Evolutionary conservation across 1,284 basidiomycete species (phyloP), one percentile per base, ranked within the genome.

Genomic region (Pyrrhoderma lamaoense): DNA sequence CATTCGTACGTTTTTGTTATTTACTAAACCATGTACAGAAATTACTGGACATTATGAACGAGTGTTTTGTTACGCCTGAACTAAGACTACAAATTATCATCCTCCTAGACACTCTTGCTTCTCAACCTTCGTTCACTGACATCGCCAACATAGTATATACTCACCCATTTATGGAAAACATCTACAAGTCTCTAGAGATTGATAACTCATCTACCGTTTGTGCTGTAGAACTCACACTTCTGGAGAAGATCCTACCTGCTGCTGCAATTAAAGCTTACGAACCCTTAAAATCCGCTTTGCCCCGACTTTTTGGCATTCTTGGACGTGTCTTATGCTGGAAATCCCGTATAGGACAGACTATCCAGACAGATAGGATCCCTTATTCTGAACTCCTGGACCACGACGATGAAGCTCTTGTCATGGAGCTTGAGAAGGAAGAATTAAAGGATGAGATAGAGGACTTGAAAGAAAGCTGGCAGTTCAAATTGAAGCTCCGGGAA

Each of bases 261-360:
- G 72, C 88, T 52, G 86, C 86, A 3, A 76, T 83, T 3, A 70
- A 79, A 53, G 77, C 82, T 13, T 74, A 69, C 40, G 64, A 73
- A 8, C 66, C 71, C 3, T 70, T 90, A 52, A 80, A 77, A 58
- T 57, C 60, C 31, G 69, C 80, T 38, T 71, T 89, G 7, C 84
- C 86, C 1, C 71, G 67, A 45, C 67, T 89, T 3, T 70, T 87
- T 42, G 76, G 74, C 11, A 75, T 88, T 45, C 71, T 89, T 9
- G 81, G 82, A 1, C 73, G 83, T 44, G 71, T 81, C 14, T 67
- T 89, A 51, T 85, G 81, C 61, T 89, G 86, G 85, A 79, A 78
- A 57, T 75, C 77, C 51, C 66, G 72, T 36, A 64, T 67, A 19
- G 63, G 67, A 11, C 50, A 35, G 8, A 47, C 51, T 14, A 47